phyloP scores from a whole-genome alignment of 2,329 filamentous ascomycete genomes.

The Venturia carpophila region DNA sequence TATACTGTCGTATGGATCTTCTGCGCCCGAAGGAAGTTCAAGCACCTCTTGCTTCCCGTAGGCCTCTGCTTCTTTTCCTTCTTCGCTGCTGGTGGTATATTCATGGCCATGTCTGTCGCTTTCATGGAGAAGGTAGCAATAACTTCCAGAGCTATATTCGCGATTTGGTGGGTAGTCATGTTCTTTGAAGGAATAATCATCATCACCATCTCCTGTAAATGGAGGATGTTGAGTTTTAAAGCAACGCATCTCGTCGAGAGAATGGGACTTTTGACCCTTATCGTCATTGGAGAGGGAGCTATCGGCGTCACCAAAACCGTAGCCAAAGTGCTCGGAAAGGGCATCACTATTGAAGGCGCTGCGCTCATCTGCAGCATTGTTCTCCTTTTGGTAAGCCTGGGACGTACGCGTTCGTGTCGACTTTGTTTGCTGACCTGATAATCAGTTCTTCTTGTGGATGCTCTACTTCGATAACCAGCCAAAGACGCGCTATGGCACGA shows the following conservation, averaged over 20 bases:
- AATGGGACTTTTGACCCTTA: constrained; percentile 56
- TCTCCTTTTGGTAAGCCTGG: constrained; percentile 1
- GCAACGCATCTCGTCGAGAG: constrained; percentile 56
- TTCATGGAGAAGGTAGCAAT: neutral
- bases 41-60: neutral
- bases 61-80: constrained; percentile 12
- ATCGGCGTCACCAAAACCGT: constrained; percentile 54
- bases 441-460: constrained; percentile 27
- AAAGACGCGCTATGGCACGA: constrained; percentile 28
- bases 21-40: constrained; percentile 3
- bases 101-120: constrained; percentile 10
- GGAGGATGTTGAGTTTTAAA: constrained; percentile 52
- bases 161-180: constrained; percentile 38
- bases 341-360: neutral
- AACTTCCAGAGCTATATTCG: constrained; percentile 23
- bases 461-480: constrained; percentile 30
- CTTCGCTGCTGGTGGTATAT: constrained; percentile 10
- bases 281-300: constrained; percentile 59
- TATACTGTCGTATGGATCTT: constrained; percentile 14
- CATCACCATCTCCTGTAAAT: constrained; percentile 47
- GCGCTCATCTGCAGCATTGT: constrained; percentile 5
- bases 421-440: neutral
- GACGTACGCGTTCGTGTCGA: neutral
- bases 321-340: constrained; percentile 19
- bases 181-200: constrained; percentile 45